phyloP scores from a whole-genome alignment of 2,329 filamentous ascomycete species.

The Teratosphaeria zuluensis region DNA sequence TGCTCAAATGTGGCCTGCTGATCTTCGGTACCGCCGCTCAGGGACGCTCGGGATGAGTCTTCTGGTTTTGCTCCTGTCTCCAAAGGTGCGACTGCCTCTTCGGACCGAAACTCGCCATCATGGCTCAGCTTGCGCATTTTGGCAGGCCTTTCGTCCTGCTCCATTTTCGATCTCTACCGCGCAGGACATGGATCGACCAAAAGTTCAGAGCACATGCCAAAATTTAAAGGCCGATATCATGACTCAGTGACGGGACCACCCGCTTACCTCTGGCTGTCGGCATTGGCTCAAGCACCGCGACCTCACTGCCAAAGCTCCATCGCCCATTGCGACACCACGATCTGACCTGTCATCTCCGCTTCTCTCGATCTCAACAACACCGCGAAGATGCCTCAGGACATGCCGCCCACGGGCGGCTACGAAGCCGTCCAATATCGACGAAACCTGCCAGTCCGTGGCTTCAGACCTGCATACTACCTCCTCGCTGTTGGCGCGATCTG shows the following conservation, averaged over 20 bases:
- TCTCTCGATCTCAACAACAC: background rate
- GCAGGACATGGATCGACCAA: background rate
- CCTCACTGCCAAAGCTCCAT: background rate
- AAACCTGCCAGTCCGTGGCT: slow-evolving; percentile 84
- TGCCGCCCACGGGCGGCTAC: slow-evolving; percentile 93
- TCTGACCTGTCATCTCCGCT: background rate
- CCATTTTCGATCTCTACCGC: slow-evolving; percentile 33
- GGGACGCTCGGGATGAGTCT: background rate
- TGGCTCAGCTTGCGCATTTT: slow-evolving; percentile 46
- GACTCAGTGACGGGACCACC: background rate
- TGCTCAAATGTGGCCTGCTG: background rate
- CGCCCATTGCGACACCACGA: background rate
- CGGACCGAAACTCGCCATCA: background rate
- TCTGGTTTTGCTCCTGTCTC: background rate
- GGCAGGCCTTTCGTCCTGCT: slow-evolving; percentile 44
- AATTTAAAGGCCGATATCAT: background rate
- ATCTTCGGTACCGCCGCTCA: background rate
- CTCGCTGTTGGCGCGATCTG: slow-evolving; percentile 67
- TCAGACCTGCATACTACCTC: slow-evolving; percentile 73
- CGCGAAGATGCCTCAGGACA: slow-evolving; percentile 80
- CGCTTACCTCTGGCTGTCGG: background rate
- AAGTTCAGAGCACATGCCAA: background rate
- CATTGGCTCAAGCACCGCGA: background rate
- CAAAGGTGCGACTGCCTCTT: background rate
- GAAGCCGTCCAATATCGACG: slow-evolving; percentile 96